A percentile compares a stretch with the other conserved stretches of the same genome.
These are phyloP conservation scores for Mesembryanthemum crystallinum DNA, from an alignment of 148 eudicot genomes.

Conservation along the genomic window DNA sequence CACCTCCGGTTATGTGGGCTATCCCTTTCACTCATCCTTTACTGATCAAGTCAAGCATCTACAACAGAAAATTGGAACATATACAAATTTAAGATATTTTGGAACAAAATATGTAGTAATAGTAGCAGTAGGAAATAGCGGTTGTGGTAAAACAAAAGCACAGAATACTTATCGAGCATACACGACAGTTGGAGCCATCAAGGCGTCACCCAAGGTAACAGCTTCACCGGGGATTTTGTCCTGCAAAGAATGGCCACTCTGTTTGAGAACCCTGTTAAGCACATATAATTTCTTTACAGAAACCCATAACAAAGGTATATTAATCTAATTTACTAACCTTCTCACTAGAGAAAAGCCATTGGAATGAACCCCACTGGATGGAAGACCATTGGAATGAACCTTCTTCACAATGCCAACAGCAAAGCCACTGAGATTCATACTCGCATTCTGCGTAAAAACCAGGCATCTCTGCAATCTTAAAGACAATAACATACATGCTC, in stretches of 20 bases:
- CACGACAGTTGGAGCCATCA: conserved; percentile 90
- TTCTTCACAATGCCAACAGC: conserved; percentile 89
- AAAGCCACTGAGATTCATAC: conserved; percentile 96
- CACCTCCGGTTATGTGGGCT: conserved; percentile 96
- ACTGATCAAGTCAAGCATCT: conserved; percentile 82
- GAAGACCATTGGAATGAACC: conserved; percentile 86
- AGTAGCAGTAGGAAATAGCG: too few species aligned
- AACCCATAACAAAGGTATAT: too few species aligned
- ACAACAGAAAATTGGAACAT: conserved; percentile 8
- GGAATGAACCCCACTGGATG: conserved; percentile 94
- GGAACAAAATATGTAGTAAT: too few species aligned
- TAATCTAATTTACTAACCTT: conserved; percentile 52
- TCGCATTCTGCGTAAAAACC: conserved; percentile 87
- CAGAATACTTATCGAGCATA: conserved; percentile 79
- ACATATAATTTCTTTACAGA: too few species aligned
- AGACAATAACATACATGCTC: conserved; percentile 17
- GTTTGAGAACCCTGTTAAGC: conserved; percentile 56
- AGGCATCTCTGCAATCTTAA: conserved; percentile 99
- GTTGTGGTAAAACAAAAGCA: background rate
- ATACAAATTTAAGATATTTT: background rate
- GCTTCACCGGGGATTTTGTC: conserved; percentile 66
- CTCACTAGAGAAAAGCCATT: conserved; percentile 96
- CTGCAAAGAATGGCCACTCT: conserved; percentile 56
- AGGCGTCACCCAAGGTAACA: conserved; percentile 68
- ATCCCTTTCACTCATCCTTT: conserved; percentile 94